These are phyloP conservation scores for Scutellaria baicalensis DNA, from an alignment of 257 asterid genomes.

Conservation along the genomic window DNA sequence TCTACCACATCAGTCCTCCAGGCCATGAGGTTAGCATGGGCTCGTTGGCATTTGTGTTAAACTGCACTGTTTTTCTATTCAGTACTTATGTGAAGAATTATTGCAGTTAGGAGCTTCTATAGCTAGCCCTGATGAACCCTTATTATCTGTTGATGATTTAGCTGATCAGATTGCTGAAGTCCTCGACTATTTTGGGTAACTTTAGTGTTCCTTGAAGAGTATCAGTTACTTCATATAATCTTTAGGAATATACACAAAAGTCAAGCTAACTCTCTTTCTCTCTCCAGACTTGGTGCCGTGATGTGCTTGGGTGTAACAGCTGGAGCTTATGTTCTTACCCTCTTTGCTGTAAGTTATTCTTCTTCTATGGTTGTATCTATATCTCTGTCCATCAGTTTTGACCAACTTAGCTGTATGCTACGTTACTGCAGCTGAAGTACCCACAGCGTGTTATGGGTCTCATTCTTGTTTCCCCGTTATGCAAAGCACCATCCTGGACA, in stretches of 20 bases:
- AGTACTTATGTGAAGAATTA: constrained; percentile 26
- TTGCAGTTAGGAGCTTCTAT: constrained; percentile 72
- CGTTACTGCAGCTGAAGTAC: constrained; percentile 59
- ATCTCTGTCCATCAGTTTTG: constrained; percentile 9
- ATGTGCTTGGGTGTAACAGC: constrained; percentile 97
- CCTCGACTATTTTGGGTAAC: constrained; percentile 70
- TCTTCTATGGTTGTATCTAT: neutral
- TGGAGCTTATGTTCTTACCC: constrained; percentile 89
- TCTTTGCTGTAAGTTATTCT: constrained; percentile 72
- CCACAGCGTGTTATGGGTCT: constrained; percentile 72
- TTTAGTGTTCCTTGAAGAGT: neutral
- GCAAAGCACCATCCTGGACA: constrained; percentile 96
- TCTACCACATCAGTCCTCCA: constrained; percentile 69
- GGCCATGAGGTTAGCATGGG: constrained; percentile 60
- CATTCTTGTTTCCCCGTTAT: constrained; percentile 91
- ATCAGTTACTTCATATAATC: neutral
- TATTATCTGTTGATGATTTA: constrained; percentile 57
- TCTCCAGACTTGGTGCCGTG: constrained; percentile 75
- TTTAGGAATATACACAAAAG: neutral
- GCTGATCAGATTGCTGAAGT: constrained; percentile 80
- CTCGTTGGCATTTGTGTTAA: neutral
- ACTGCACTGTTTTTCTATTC: constrained; percentile 15
- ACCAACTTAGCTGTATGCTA: constrained; percentile 3
- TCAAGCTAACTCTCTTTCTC: constrained; percentile 14
- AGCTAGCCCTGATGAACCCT: constrained; percentile 45